phyloP scores from a whole-genome alignment of 805 yeast species.

The Metschnikowia kofuensis region DNA sequence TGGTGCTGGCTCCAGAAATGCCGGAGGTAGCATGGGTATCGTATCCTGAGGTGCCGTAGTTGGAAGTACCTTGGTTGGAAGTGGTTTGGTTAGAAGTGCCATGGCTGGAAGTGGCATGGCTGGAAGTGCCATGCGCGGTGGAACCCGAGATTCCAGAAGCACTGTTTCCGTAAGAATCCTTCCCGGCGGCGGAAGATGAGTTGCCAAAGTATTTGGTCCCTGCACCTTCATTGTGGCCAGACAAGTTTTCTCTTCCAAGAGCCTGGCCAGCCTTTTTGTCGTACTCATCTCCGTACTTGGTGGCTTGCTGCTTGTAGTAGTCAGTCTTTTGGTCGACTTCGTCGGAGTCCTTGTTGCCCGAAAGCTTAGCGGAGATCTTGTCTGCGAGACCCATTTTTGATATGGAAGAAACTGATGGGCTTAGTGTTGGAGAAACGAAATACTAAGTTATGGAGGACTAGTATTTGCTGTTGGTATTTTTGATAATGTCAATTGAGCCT shows the following conservation, averaged over 20 bases:
- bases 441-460: not conserved
- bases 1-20: not conserved
- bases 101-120: not conserved
- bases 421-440: no score
- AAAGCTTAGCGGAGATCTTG: slow-evolving; percentile 29
- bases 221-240: slow-evolving; percentile 25
- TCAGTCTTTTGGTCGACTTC: slow-evolving; percentile 31
- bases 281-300: slow-evolving; percentile 25
- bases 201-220: slow-evolving; percentile 24
- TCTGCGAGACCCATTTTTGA: slow-evolving; percentile 36
- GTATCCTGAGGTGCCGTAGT: slow-evolving; percentile 2
- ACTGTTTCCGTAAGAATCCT: slow-evolving; percentile 1
- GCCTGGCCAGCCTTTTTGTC: slow-evolving; percentile 25
- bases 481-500: not conserved
- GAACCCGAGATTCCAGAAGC: slow-evolving; percentile 12
- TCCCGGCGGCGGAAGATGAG: slow-evolving; percentile 1
- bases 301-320: slow-evolving; percentile 26
- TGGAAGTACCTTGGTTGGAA: not conserved
- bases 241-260: slow-evolving; percentile 14
- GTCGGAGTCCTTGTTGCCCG: slow-evolving; percentile 26
- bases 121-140: slow-evolving; percentile 10
- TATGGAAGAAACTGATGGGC: not conserved
- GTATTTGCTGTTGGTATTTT: not conserved
- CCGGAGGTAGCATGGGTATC: slow-evolving; percentile 7
- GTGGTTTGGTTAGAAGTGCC: not conserved